These are phyloP conservation scores for Podila epigama DNA, from an alignment of 192 early-diverging fungal genomes.

Conservation along the genomic window DNA sequence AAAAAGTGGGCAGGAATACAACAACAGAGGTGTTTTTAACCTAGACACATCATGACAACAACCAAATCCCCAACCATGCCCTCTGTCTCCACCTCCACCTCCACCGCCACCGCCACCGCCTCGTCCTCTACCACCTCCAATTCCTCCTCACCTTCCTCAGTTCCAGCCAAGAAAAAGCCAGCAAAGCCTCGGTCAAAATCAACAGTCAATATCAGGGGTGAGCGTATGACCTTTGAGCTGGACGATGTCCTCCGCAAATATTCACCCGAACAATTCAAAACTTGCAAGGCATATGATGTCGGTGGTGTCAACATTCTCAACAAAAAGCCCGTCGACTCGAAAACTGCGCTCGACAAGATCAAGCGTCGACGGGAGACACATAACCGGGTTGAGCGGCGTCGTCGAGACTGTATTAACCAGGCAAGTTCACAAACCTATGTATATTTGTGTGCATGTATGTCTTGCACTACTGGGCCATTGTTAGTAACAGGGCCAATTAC, in stretches of 20 bases:
- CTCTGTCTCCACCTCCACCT: background rate
- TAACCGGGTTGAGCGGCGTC: conserved; percentile 74
- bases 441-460: background rate
- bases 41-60: background rate
- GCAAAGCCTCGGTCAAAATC: background rate
- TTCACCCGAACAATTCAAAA: conserved; percentile 44
- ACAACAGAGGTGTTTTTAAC: background rate
- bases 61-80: background rate
- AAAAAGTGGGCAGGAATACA: too few relatives aligned
- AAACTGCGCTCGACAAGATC: conserved; percentile 71
- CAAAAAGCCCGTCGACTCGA: conserved; percentile 70
- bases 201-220: conserved; percentile 19
- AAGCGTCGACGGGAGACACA: conserved; percentile 75
- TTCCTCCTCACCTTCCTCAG: background rate
- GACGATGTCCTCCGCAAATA: conserved; percentile 36
- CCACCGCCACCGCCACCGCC: conserved; percentile 2
- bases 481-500: too few relatives aligned
- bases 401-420: conserved; percentile 69
- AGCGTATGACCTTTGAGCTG: conserved; percentile 37
- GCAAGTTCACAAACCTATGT: background rate
- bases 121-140: background rate
- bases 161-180: background rate
- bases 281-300: conserved; percentile 50
- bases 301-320: conserved; percentile 81
- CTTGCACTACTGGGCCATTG: too few relatives aligned